Evolutionary conservation across 2,329 filamentous ascomycete genomes (phyloP).

Genomic region (Cyphellophora attinorum): DNA sequence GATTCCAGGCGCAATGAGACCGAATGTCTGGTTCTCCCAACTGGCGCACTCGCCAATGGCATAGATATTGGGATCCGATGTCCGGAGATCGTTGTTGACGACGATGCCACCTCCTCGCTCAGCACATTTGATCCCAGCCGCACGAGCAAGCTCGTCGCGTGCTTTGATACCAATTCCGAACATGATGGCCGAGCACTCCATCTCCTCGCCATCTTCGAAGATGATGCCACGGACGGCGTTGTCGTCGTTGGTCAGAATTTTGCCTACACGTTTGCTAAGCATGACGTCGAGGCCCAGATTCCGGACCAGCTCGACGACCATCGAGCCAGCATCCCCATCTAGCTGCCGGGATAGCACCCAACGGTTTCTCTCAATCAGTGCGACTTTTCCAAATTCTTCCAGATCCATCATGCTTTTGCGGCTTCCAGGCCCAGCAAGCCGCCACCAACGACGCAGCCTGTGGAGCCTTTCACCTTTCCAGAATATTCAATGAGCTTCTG

Average conservation of each 20-base stretch:
- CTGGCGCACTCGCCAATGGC: constrained; percentile 87
- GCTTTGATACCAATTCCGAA: constrained; percentile 83
- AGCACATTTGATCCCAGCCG: constrained; percentile 61
- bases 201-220: constrained; percentile 70
- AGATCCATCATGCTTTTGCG: constrained; percentile 89
- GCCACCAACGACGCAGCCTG: constrained; percentile 71
- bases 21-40: constrained; percentile 79
- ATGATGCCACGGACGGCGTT: constrained; percentile 64
- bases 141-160: constrained; percentile 64
- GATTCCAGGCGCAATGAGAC: constrained; percentile 78
- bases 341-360: constrained; percentile 79
- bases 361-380: constrained; percentile 68
- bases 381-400: constrained; percentile 62
- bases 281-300: constrained; percentile 72
- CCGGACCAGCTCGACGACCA: constrained; percentile 75
- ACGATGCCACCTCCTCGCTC: constrained; percentile 68
- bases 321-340: constrained; percentile 66
- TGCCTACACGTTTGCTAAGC: constrained; percentile 64
- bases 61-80: constrained; percentile 64
- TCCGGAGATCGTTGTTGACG: constrained; percentile 54
- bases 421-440: constrained; percentile 80
- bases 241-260: constrained; percentile 57
- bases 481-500: constrained; percentile 68
- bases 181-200: constrained; percentile 72
- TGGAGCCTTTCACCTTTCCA: constrained; percentile 53